Percentiles rank a stretch among this genome's conserved stretches.
phyloP scores from a whole-genome alignment of 331 rosid species.

The Arachis monticola region DNA sequence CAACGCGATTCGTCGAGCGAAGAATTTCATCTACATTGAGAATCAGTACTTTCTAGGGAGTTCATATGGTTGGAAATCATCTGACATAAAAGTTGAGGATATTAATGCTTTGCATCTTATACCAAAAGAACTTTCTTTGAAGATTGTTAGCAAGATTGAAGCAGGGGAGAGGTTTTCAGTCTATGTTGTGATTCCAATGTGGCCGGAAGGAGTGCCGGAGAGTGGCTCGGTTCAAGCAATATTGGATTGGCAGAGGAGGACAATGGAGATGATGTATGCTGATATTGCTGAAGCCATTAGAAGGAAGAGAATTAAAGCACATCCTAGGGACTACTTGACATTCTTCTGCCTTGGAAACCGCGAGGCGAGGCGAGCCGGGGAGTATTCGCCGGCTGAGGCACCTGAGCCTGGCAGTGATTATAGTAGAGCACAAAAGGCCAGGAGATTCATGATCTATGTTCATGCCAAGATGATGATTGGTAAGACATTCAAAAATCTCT shows the following conservation, averaged over 20 bases:
- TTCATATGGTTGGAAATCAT: constrained; percentile 74
- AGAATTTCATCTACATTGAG: constrained; percentile 80
- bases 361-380: constrained; percentile 39
- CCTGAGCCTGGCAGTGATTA: constrained; percentile 69
- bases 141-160: constrained; percentile 88
- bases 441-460: constrained; percentile 92
- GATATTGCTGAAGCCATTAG: constrained; percentile 65
- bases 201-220: constrained; percentile 96
- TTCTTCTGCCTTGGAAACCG: constrained; percentile 87
- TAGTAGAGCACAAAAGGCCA: constrained; percentile 55
- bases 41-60: constrained; percentile 92
- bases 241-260: constrained; percentile 82
- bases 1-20: constrained; percentile 76
- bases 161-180: constrained; percentile 71
- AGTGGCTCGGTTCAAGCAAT: constrained; percentile 85
- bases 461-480: constrained; percentile 98
- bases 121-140: constrained; percentile 77
- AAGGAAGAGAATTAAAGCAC: constrained; percentile 44
- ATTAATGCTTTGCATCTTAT: constrained; percentile 78
- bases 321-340: constrained; percentile 64
- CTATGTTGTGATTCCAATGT: constrained; percentile 87
- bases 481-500: constrained; percentile 21
- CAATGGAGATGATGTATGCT: constrained; percentile 83
- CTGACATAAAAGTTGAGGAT: constrained; percentile 57
- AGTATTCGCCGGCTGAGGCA: constrained; percentile 53